Base-by-base conservation (phyloP, 139 green algal genomes). In the Chlorella sorokiniana region DNA sequence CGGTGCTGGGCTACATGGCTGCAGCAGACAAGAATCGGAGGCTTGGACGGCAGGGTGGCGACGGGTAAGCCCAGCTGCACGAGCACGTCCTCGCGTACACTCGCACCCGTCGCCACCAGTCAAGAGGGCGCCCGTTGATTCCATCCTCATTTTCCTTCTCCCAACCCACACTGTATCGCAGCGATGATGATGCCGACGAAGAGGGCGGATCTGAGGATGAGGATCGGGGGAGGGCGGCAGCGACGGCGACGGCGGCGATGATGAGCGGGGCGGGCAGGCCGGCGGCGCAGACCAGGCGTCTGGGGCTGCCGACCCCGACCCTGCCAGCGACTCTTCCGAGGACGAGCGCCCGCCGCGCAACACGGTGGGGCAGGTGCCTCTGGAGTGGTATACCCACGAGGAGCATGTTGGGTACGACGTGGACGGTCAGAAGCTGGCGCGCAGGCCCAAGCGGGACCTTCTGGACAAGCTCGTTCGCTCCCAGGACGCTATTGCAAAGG, bases 341-440 rank as follows among this genome's bases (percentile, higher is more conserved):
- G 96, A 99, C 62, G 96, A 99, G 81, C 87, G 92, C 20, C 90
- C 91, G 27, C 88, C 88, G 48, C 83, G 93, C 35, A 98, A 98
- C 86, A 98, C 95, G 59, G 88, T 99, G 20, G 96, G 96, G 1
- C 83, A 93, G 0, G 94, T 99, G 40, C 96, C 96, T 0, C 82
- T 99, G 69, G 81, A 90, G 63, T 99, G 96, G 96, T 99, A 99
- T 85, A 92, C 95, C 51, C 86, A 96, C 29, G 96, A 99, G 88
- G 92, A 96, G 69, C 96, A 99, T 82, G 95, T 99, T n/a, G 95
- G 95, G 22, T 99, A 98, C 74, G 91, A 97, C 82, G 80, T 83
- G 23, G 91, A 97, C 38, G 95, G 92, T 5, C 41, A 83, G 16
- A 90, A 89, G 65, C 87, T 98, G 38, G 86, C 82, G 20, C 93